These are phyloP conservation scores for Pythium insidiosum DNA, from an alignment of 352 stramenopile genomes.

Conservation along the genomic window DNA sequence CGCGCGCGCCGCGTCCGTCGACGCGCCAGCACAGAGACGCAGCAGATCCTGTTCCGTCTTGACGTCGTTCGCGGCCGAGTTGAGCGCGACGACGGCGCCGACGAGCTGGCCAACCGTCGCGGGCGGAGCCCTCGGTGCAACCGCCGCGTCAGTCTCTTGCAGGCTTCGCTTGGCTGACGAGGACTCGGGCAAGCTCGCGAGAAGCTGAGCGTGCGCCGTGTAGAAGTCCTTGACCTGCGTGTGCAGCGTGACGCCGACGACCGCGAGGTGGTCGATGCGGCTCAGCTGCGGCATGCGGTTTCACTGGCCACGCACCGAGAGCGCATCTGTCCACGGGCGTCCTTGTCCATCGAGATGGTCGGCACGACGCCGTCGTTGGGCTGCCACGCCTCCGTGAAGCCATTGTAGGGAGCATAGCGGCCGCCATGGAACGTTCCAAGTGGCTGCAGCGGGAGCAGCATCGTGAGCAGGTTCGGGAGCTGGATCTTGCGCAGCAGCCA, in stretches of 20 bases:
- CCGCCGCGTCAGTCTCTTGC: too few species aligned
- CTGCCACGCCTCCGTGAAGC: slow-evolving; percentile 18
- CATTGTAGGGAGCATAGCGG: slow-evolving; percentile 10
- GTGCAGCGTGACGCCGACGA: background rate
- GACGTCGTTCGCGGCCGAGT: too few species aligned
- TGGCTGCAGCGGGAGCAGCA: slow-evolving; percentile 13
- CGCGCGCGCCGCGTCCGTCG: too few species aligned
- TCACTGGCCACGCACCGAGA: slow-evolving; percentile 13
- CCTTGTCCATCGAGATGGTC: slow-evolving; percentile 12
- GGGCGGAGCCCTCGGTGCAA: too few species aligned
- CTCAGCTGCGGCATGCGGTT: background rate
- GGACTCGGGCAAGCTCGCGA: slow-evolving; percentile 16
- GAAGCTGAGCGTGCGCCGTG: slow-evolving; percentile 8
- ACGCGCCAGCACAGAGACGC: too few species aligned
- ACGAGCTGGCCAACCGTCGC: too few species aligned
- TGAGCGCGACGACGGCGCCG: too few species aligned
- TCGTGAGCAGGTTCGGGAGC: slow-evolving; percentile 13
- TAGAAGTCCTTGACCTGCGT: slow-evolving; percentile 13
- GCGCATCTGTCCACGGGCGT: slow-evolving; percentile 9
- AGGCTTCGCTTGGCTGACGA: too few species aligned
- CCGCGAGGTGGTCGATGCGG: background rate
- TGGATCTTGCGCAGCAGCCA: slow-evolving; percentile 9
- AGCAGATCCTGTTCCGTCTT: too few species aligned
- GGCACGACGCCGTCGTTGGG: slow-evolving; percentile 23
- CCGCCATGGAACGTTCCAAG: slow-evolving; percentile 15